Evolutionary conservation across 2,329 filamentous ascomycete species (phyloP).

Genomic region (Neurospora crassa): DNA sequence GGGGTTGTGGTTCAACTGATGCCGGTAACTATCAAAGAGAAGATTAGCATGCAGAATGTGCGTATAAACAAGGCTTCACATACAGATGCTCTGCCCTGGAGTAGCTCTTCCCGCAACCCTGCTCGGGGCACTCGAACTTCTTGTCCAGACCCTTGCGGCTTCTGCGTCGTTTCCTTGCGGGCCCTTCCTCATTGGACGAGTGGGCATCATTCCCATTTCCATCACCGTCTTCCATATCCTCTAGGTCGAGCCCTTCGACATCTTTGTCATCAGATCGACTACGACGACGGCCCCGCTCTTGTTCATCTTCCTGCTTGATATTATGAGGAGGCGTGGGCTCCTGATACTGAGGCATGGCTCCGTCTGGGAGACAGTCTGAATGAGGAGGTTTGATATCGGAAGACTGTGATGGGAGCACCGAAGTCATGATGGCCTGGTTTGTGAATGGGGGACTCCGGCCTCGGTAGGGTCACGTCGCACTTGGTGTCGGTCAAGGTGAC

Average conservation of each 20-base stretch:
- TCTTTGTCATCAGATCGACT: constrained; percentile 35
- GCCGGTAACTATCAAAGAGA: constrained; percentile 54
- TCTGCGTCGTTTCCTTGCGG: constrained; percentile 51
- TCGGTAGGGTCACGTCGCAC: constrained; percentile 4
- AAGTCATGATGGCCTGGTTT: constrained; percentile 31
- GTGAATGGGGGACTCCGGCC: constrained; percentile 10
- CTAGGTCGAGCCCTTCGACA: constrained; percentile 28
- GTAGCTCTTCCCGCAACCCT: constrained; percentile 91
- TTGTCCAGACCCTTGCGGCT: constrained; percentile 74
- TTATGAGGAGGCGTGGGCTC: constrained; percentile 31
- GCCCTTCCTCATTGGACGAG: constrained; percentile 44
- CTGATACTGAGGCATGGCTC: constrained; percentile 33
- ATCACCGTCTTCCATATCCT: constrained; percentile 28
- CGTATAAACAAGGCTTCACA: constrained; percentile 24
- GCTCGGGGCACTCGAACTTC: constrained; percentile 73
- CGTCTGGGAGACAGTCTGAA: constrained; percentile 29
- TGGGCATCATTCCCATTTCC: constrained; percentile 33
- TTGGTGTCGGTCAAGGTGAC: constrained; percentile 8
- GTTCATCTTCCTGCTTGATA: constrained; percentile 31
- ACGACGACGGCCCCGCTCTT: constrained; percentile 30
- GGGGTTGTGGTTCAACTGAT: constrained; percentile 91
- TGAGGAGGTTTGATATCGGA: constrained; percentile 28
- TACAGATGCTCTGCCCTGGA: constrained; percentile 92
- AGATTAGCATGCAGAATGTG: neutral
- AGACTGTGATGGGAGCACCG: constrained; percentile 29